Percentiles rank a stretch among this genome's conserved stretches.
phyloP scores from a whole-genome alignment of 1,139 yeast species.

The Hemisphaericaspora lyxosophila region DNA sequence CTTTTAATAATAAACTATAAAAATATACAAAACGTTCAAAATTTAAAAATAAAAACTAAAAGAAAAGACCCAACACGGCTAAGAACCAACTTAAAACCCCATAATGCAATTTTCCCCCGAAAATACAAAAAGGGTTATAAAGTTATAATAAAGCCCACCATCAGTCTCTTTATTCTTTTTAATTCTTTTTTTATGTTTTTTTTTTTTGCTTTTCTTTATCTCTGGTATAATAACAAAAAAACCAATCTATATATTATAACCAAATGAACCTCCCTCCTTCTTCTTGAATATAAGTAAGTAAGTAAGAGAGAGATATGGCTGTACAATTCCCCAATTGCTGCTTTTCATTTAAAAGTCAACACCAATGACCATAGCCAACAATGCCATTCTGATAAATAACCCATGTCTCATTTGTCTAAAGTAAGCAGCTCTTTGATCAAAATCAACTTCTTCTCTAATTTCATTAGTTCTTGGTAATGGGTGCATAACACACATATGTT shows the following conservation, averaged over 20 bases:
- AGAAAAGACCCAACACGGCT: neutral
- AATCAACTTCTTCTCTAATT: conserved; percentile 97
- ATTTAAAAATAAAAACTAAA: too few relatives aligned
- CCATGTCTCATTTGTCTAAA: conserved; percentile 99
- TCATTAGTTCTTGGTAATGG: conserved; percentile 98
- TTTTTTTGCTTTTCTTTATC: too few relatives aligned
- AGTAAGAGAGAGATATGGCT: too few relatives aligned
- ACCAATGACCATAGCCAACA: conserved; percentile 97
- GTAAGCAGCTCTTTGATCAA: conserved; percentile 98
- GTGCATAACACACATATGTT: conserved; percentile 98
- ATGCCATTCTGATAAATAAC: conserved; percentile 96
- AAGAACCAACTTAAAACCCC: too few relatives aligned
- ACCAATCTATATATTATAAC: neutral
- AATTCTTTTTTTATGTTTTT: neutral
- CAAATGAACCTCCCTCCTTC: neutral
- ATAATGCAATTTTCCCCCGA: neutral
- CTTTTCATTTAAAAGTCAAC: conserved; percentile 49
- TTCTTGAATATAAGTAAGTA: too few relatives aligned
- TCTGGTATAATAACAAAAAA: too few relatives aligned
- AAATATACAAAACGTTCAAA: neutral
- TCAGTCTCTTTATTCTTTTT: neutral
- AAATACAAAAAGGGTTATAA: neutral
- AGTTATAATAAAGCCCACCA: neutral
- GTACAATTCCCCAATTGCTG: neutral
- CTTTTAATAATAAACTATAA: neutral